Evolutionary conservation across 768 basidiomycete genomes (phyloP).

Genomic region (Boletus vinaceobasis): DNA sequence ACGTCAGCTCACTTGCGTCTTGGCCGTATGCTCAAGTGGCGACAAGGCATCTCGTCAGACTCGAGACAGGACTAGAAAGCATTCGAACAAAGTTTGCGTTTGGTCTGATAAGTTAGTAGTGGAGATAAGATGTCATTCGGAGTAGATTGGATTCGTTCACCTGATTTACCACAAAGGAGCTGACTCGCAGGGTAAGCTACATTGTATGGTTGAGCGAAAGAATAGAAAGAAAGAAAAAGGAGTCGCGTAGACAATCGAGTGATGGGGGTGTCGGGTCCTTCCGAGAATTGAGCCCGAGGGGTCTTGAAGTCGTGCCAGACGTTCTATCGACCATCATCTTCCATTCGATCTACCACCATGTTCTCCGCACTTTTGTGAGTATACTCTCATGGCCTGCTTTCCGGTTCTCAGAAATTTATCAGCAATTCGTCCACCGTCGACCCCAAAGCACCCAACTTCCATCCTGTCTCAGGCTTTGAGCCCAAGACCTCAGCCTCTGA

Average conservation of each 20-base stretch:
- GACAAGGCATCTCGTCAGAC: neutral
- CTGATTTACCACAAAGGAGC: neutral
- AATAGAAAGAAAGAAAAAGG: neutral
- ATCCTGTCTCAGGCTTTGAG: conserved; percentile 61
- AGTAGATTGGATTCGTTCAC: neutral
- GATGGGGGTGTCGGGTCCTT: neutral
- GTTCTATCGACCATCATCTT: neutral
- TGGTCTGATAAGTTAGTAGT: no score
- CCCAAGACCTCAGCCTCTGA: conserved; percentile 51
- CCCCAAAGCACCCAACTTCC: conserved; percentile 73
- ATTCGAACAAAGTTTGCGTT: neutral
- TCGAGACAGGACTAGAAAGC: no score
- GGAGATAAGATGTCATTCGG: no score
- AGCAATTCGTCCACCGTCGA: conserved; percentile 59
- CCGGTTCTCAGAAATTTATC: conserved; percentile 12
- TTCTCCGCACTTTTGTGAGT: conserved; percentile 82
- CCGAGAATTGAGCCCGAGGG: conserved; percentile 11
- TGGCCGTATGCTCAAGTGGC: neutral
- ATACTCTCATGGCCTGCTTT: neutral
- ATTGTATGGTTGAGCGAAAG: no score
- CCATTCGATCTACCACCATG: conserved; percentile 56
- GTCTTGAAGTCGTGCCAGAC: neutral
- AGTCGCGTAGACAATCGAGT: neutral
- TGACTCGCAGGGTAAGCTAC: neutral
- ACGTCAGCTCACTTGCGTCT: neutral